Percentiles rank a stretch among this genome's conserved stretches.
These are phyloP conservation scores for Ceriops zippeliana DNA, from an alignment of 345 rosid species.

Conservation along the genomic window DNA sequence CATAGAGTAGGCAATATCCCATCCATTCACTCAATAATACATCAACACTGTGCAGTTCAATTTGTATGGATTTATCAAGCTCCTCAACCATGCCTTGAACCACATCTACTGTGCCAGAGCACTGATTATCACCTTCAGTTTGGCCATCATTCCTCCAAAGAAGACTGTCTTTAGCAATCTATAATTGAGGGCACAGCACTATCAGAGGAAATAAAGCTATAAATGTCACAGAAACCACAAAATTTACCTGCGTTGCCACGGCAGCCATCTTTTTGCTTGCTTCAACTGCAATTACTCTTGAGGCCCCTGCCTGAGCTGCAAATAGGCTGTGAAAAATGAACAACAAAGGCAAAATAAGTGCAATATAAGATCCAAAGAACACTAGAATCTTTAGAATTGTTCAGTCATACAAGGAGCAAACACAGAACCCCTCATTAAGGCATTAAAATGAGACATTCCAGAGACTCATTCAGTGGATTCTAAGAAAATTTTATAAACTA, in stretches of 20 bases:
- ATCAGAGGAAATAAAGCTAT: constrained; percentile 13
- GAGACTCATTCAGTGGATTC: too few relatives aligned
- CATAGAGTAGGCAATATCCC: constrained; percentile 94
- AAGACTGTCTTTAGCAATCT: constrained; percentile 84
- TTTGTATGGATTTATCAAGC: constrained; percentile 48
- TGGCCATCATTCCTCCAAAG: constrained; percentile 38
- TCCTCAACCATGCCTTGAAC: constrained; percentile 87
- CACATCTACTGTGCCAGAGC: constrained; percentile 62
- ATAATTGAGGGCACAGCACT: constrained; percentile 11
- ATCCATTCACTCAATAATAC: constrained; percentile 94
- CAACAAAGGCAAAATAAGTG: constrained; percentile 2
- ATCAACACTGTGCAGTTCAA: constrained; percentile 71
- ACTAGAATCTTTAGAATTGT: background rate
- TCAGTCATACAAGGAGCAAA: background rate
- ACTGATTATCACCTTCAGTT: constrained; percentile 17
- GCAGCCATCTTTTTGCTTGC: constrained; percentile 95
- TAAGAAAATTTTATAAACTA: too few relatives aligned
- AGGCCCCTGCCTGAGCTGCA: constrained; percentile 92
- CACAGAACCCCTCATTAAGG: background rate
- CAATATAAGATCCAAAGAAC: background rate
- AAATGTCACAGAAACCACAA: constrained; percentile 7
- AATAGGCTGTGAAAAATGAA: constrained; percentile 53
- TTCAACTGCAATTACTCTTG: constrained; percentile 86
- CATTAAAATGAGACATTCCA: too few relatives aligned
- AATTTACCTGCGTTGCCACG: constrained; percentile 76